phyloP scores from a whole-genome alignment of 768 basidiomycete species.

The Paxillus rubicundulus region DNA sequence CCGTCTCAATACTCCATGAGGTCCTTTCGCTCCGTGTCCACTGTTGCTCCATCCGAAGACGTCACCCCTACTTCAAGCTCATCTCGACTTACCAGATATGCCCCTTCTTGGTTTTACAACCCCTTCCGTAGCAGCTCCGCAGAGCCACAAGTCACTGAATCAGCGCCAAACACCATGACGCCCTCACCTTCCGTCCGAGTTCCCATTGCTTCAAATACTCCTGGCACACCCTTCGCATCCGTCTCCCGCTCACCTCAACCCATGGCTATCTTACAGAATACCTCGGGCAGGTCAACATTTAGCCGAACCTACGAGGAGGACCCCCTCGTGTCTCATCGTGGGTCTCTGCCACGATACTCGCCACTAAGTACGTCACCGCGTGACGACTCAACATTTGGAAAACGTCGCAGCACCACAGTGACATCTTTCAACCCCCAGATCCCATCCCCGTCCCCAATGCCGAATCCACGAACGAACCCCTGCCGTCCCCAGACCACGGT shows the following conservation, averaged over 20 bases:
- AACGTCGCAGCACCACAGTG: slow-evolving; percentile 51
- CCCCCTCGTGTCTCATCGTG: slow-evolving; percentile 41
- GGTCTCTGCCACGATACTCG: slow-evolving; percentile 53
- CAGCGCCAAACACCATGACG: slow-evolving; percentile 38
- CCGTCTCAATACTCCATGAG: slow-evolving; percentile 66
- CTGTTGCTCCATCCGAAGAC: slow-evolving; percentile 15
- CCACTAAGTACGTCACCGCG: slow-evolving; percentile 69
- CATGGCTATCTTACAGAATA: slow-evolving; percentile 38
- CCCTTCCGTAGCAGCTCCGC: slow-evolving; percentile 64
- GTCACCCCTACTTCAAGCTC: slow-evolving; percentile 27
- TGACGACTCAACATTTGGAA: slow-evolving; percentile 53
- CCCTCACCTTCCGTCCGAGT: slow-evolving; percentile 28
- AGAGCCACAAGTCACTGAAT: slow-evolving; percentile 45
- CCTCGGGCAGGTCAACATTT: slow-evolving; percentile 43
- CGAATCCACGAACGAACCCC: slow-evolving; percentile 56
- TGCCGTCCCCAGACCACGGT: slow-evolving; percentile 58
- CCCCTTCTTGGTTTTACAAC: slow-evolving; percentile 79
- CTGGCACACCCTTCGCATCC: slow-evolving; percentile 30
- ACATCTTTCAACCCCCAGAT: slow-evolving; percentile 38
- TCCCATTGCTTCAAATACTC: slow-evolving; percentile 28
- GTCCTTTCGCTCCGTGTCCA: slow-evolving; percentile 45
- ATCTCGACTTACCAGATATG: slow-evolving; percentile 53
- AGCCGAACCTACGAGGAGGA: slow-evolving; percentile 64
- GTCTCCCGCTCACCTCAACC: slow-evolving; percentile 41
- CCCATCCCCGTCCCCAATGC: slow-evolving; percentile 45